Evolutionary conservation across 2,329 filamentous ascomycete species (phyloP).

Genomic region (Neocucurbitaria cava): DNA sequence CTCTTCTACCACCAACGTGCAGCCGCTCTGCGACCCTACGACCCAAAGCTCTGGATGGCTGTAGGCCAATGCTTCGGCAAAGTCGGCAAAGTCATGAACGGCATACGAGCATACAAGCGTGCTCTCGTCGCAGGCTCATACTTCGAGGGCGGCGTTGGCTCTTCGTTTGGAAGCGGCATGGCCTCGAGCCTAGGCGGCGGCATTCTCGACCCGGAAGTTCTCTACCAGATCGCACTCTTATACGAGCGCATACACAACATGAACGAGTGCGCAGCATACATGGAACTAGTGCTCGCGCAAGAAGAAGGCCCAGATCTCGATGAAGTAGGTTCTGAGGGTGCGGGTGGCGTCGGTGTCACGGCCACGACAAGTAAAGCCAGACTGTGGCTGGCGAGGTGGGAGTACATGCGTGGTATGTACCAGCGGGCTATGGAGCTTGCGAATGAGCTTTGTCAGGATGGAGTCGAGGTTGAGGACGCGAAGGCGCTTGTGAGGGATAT

Average conservation of each 20-base stretch:
- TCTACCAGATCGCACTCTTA: conserved; percentile 87
- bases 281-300: conserved; percentile 94
- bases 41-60: conserved; percentile 98
- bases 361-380: conserved; percentile 89
- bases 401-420: conserved; percentile 78
- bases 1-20: conserved; percentile 98
- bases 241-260: conserved; percentile 82
- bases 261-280: conserved; percentile 86
- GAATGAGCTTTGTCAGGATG: conserved; percentile 92
- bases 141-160: conserved; percentile 70
- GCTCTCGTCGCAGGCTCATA: conserved; percentile 88
- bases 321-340: conserved; percentile 47
- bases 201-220: conserved; percentile 85
- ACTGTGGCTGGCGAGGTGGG: conserved; percentile 88
- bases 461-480: conserved; percentile 94
- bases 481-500: conserved; percentile 91
- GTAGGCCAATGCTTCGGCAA: conserved; percentile 91
- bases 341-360: conserved; percentile 80
- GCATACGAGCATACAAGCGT: conserved; percentile 93
- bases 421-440: conserved; percentile 79
- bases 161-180: conserved; percentile 56
- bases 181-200: conserved; percentile 54
- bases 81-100: conserved; percentile 85
- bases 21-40: conserved; percentile 89
- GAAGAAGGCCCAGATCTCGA: conserved; percentile 72